Percentiles rank a stretch among this genome's conserved stretches.
Evolutionary conservation across 1,139 yeast species (phyloP).

Genomic region (Protomyces gravidus): DNA sequence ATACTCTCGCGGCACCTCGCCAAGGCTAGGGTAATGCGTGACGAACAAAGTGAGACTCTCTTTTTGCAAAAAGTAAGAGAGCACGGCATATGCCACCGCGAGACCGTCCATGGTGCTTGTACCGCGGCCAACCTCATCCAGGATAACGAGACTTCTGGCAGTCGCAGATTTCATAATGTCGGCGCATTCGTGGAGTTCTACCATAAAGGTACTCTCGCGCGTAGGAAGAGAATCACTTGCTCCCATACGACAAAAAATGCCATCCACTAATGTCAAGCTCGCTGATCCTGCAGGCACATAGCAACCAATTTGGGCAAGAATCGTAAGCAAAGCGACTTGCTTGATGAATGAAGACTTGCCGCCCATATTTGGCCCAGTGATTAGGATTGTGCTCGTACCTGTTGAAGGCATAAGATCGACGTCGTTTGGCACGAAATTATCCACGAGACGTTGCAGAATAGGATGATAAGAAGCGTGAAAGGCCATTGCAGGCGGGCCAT

Average conservation of each 20-base stretch:
- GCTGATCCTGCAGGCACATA: conserved; percentile 62
- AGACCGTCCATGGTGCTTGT: conserved; percentile 90
- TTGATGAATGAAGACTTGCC: conserved; percentile 69
- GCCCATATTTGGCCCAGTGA: conserved; percentile 77
- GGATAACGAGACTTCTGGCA: conserved; percentile 52
- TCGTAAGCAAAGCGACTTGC: conserved; percentile 56
- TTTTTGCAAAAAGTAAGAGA: conserved; percentile 54
- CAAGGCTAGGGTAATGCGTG: conserved; percentile 79
- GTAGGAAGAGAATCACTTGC: conserved; percentile 64
- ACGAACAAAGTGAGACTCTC: conserved; percentile 68
- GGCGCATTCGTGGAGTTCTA: conserved; percentile 64
- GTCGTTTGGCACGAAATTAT: conserved; percentile 65
- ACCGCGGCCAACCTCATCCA: conserved; percentile 70
- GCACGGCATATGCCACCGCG: conserved; percentile 73
- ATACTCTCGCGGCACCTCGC: conserved; percentile 49
- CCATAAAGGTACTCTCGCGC: conserved; percentile 73
- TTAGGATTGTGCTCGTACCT: conserved; percentile 48
- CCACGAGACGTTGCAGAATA: conserved; percentile 55
- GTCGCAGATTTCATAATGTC: conserved; percentile 52
- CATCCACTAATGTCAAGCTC: conserved; percentile 55
- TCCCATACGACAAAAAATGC: conserved; percentile 57
- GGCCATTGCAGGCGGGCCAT: conserved; percentile 49
- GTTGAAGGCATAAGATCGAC: conserved; percentile 39
- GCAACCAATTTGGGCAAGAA: conserved; percentile 85
- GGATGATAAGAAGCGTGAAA: conserved; percentile 62